These are phyloP conservation scores for Ustilago trichophora DNA, from an alignment of 1,284 basidiomycete genomes.

Conservation along the genomic window DNA sequence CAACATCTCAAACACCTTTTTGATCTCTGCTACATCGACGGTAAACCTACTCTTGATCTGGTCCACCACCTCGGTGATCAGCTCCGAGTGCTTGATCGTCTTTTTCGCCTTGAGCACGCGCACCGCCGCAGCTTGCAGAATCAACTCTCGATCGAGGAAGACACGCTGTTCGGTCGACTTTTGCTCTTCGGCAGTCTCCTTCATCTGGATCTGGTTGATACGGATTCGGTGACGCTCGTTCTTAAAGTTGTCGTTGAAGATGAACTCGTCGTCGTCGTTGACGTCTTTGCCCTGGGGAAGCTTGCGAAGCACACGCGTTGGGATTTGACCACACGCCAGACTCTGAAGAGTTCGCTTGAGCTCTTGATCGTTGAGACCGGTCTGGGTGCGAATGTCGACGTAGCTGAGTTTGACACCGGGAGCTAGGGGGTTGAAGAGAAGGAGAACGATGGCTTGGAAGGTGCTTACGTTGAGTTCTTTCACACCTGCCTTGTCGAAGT, in stretches of 20 bases:
- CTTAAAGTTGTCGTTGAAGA: slow-evolving; percentile 83
- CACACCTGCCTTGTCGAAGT: slow-evolving; percentile 70
- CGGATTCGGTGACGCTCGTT: slow-evolving; percentile 82
- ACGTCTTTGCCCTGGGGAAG: slow-evolving; percentile 82
- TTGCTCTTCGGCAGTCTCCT: slow-evolving; percentile 88
- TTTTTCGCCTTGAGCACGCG: slow-evolving; percentile 65
- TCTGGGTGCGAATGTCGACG: slow-evolving; percentile 76
- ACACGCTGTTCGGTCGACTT: slow-evolving; percentile 83
- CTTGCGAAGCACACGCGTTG: slow-evolving; percentile 80
- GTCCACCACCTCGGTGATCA: slow-evolving; percentile 60
- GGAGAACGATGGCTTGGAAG: slow-evolving; percentile 84
- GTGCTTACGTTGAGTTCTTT: slow-evolving; percentile 92
- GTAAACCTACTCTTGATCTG: slow-evolving; percentile 59
- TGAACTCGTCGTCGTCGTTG: slow-evolving; percentile 78
- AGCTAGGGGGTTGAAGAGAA: slow-evolving; percentile 80
- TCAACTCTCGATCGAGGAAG: slow-evolving; percentile 83
- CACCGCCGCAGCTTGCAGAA: slow-evolving; percentile 86
- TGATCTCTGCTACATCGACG: slow-evolving; percentile 62
- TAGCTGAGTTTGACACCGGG: slow-evolving; percentile 72
- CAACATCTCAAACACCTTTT: slow-evolving; percentile 63
- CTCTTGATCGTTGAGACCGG: slow-evolving; percentile 74
- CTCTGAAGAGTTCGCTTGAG: slow-evolving; percentile 87
- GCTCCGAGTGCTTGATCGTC: slow-evolving; percentile 58
- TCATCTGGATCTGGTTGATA: slow-evolving; percentile 95
- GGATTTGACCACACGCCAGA: slow-evolving; percentile 85